A percentile compares a stretch with the other conserved stretches of the same genome.
Evolutionary conservation across 2,329 filamentous ascomycete species (phyloP).

Genomic region (Venturia pyrina): DNA sequence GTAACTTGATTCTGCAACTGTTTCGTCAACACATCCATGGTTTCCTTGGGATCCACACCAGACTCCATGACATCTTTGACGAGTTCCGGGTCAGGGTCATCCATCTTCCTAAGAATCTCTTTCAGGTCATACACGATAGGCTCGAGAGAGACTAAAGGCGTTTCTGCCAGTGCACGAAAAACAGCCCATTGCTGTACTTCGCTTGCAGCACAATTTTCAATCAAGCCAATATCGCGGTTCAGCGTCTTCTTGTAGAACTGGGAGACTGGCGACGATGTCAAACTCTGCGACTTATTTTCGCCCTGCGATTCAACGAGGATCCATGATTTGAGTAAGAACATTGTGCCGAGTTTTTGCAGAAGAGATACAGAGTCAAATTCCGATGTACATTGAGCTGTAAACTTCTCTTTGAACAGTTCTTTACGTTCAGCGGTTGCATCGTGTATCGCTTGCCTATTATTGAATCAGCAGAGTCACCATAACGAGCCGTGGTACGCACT

Average conservation of each 20-base stretch:
- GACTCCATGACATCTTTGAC: neutral
- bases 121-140: neutral
- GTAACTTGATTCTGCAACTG: neutral
- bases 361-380: neutral
- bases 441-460: neutral
- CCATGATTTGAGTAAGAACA: conserved; percentile 2
- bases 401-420: neutral
- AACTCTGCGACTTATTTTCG: neutral
- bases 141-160: neutral
- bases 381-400: neutral
- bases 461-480: neutral
- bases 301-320: neutral
- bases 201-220: neutral
- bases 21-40: neutral
- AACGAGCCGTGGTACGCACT: neutral
- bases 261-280: neutral
- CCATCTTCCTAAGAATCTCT: neutral
- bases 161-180: neutral
- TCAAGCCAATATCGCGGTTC: neutral
- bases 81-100: neutral
- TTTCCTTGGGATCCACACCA: neutral
- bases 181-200: neutral
- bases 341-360: neutral
- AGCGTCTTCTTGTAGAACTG: neutral
- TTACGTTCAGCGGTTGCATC: neutral